Evolutionary conservation across 345 rosid genomes (phyloP).

Genomic region (Eucalyptus regnans): DNA sequence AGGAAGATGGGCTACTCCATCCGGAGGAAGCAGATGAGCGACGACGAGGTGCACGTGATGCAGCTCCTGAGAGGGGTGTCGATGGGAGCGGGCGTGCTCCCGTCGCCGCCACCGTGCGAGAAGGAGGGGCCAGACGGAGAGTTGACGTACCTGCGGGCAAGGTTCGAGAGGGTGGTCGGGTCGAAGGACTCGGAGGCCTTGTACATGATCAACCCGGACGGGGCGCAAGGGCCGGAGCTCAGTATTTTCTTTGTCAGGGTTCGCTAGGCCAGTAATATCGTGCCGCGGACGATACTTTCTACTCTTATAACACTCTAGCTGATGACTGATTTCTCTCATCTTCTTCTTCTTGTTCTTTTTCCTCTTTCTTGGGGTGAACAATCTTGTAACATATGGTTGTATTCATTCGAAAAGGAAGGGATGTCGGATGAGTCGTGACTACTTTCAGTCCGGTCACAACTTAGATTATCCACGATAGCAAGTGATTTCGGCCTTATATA

Average conservation of each 20-base stretch:
- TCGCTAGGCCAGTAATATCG: not conserved
- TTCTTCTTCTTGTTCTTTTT: not conserved
- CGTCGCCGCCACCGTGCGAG: conserved; percentile 31
- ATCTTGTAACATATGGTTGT: not conserved
- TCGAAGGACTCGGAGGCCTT: conserved; percentile 88
- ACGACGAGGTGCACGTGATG: conserved; percentile 83
- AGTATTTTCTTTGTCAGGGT: conserved; percentile 84
- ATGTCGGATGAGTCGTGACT: not conserved
- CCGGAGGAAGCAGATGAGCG: conserved; percentile 75
- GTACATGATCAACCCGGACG: conserved; percentile 94
- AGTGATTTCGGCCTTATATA: not conserved
- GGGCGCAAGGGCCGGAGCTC: conserved; percentile 73
- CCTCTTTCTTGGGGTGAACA: not conserved
- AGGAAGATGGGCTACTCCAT: conserved; percentile 80
- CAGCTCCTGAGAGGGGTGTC: conserved; percentile 79
- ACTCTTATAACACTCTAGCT: not conserved
- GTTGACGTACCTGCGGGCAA: conserved; percentile 82
- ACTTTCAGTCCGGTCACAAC: not conserved
- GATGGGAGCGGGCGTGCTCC: conserved; percentile 97
- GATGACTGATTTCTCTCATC: not conserved
- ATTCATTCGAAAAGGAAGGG: not conserved
- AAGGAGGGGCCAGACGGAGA: conserved; percentile 54
- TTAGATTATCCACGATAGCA: not conserved
- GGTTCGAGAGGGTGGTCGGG: conserved; percentile 82
- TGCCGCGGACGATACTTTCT: not conserved